Base-by-base conservation (phyloP, 306 rosid genomes). In the Hylodesmum podocarpum region DNA sequence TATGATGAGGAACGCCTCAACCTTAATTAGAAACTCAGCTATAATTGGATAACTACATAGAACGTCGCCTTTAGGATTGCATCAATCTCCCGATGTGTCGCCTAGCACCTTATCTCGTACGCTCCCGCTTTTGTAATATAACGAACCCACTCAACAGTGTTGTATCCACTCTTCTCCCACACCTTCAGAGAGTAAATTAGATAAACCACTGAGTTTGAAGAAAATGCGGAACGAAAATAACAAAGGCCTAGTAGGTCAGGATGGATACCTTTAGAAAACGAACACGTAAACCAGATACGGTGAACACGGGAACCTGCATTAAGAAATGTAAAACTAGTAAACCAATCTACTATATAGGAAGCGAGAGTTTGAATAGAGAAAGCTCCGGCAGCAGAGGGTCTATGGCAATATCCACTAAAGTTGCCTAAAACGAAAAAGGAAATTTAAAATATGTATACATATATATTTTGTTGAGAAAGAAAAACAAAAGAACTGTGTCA, bases 101-200 rank as follows among this genome's bases (percentile, higher is more conserved):
- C 22, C 43, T 88, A 96, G 89, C 96, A 89, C 86, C 99, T 88
- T 77, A 96, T 76, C 84, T 96, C 99, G 33, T 96, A 92, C 6
- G 99, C 91, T 53, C 99, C 99, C 1, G 94, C 99, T 82, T 96
- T 96, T 10, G 96, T 96, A 64, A 96, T 96, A 75, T 92, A 92
- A 71, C 97, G 97, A 87, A 96, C 99, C 99, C 99, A 96, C 83
- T 96, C 99, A 6, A 96, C 99, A 4, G 99, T 96, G 83, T 91
- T 92, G 90, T 96, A 92, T 27, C 99, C 98, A 43, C 98, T 96
- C 90, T 92, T 96, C 87, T 96, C 98, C 99, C 99, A 92, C 12
- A 96, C 99, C 99, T 96, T 83, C 82, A 84, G 21, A 68, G 65
- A 76, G 43, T 40, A 15, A 33, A 73, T 50, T 67, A 31, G 16